Evolutionary conservation across 352 stramenopile species (phyloP).

Genomic region (Globisporangium barbulae): DNA sequence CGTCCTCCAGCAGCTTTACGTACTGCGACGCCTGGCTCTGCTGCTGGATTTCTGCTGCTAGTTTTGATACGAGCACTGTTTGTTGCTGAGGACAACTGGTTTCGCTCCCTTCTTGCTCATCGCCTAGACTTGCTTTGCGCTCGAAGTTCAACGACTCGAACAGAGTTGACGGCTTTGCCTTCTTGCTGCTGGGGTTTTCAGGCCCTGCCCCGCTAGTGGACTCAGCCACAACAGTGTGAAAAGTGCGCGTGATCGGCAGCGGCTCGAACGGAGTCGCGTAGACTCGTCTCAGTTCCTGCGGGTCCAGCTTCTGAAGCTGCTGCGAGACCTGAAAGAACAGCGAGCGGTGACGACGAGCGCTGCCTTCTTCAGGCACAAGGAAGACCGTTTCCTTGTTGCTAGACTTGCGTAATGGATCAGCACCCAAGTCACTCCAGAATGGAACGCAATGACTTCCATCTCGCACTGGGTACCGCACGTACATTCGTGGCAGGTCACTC

Average conservation of each 20-base stretch:
- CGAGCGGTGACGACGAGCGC: neutral
- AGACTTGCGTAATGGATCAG: neutral
- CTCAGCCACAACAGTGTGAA: conserved; percentile 22
- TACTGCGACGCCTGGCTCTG: conserved; percentile 38
- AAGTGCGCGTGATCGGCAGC: conserved; percentile 33
- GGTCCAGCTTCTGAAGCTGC: conserved; percentile 15
- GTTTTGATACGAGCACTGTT: conserved; percentile 9
- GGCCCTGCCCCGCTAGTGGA: neutral
- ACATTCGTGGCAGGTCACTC: conserved; percentile 14
- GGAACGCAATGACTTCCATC: neutral
- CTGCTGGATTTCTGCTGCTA: neutral
- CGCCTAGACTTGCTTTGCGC: neutral
- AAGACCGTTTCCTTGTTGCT: neutral
- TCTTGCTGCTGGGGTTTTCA: neutral
- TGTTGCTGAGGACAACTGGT: conserved; percentile 7
- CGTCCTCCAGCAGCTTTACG: conserved; percentile 43
- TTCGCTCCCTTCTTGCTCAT: conserved; percentile 19
- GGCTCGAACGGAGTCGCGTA: conserved; percentile 36
- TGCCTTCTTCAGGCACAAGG: neutral
- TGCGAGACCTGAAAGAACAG: conserved; percentile 18
- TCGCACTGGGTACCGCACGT: conserved; percentile 1
- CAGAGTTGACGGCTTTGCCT: neutral
- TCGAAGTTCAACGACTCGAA: neutral
- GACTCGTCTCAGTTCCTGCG: conserved; percentile 27
- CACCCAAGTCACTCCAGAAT: conserved; percentile 7